Percentiles rank a stretch among this genome's conserved stretches.
phyloP scores from a whole-genome alignment of 441 rosid species.

The Brassica balearica region DNA sequence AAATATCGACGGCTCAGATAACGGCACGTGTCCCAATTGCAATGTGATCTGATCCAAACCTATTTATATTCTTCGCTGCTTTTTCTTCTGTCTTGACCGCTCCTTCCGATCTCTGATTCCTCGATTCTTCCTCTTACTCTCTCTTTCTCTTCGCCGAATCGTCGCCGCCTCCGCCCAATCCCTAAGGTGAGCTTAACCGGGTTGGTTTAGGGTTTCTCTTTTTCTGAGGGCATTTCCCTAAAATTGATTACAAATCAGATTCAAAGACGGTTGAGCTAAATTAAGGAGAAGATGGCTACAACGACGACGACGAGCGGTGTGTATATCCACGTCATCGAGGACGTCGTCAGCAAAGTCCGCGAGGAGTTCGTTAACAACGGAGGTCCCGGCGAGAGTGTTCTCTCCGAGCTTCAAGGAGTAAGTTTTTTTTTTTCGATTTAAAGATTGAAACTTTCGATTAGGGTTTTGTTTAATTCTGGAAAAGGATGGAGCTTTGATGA shows the following conservation, averaged over 20 bases:
- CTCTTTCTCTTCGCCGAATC: slow-evolving; percentile 33
- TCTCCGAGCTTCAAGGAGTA: slow-evolving; percentile 94
- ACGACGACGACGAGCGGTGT: slow-evolving; percentile 72
- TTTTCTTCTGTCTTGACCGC: slow-evolving; percentile 47
- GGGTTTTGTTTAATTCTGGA: not conserved
- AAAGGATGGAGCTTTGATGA: slow-evolving; percentile 6
- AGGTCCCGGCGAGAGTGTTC: slow-evolving; percentile 90
- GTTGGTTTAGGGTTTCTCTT: not conserved
- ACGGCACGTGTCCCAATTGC: slow-evolving; percentile 66
- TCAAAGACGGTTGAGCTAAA: not conserved
- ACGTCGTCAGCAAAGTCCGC: slow-evolving; percentile 88
- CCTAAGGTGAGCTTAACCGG: slow-evolving; percentile 44
- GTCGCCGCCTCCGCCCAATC: slow-evolving; percentile 30
- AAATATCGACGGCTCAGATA: slow-evolving; percentile 40
- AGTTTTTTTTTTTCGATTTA: slow-evolving; percentile 24
- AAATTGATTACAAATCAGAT: slow-evolving; percentile 37
- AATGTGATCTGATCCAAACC: slow-evolving; percentile 96
- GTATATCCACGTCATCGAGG: slow-evolving; percentile 90
- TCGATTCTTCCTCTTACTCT: slow-evolving; percentile 18
- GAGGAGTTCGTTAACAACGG: slow-evolving; percentile 87
- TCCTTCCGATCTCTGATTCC: slow-evolving; percentile 54
- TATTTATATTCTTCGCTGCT: slow-evolving; percentile 92
- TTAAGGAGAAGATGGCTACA: slow-evolving; percentile 55
- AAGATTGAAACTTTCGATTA: not conserved
- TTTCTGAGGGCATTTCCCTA: not conserved